A percentile compares a stretch with the other conserved stretches of the same genome.
Evolutionary conservation across 768 basidiomycete genomes (phyloP).

Genomic region (Russula dissimulans): DNA sequence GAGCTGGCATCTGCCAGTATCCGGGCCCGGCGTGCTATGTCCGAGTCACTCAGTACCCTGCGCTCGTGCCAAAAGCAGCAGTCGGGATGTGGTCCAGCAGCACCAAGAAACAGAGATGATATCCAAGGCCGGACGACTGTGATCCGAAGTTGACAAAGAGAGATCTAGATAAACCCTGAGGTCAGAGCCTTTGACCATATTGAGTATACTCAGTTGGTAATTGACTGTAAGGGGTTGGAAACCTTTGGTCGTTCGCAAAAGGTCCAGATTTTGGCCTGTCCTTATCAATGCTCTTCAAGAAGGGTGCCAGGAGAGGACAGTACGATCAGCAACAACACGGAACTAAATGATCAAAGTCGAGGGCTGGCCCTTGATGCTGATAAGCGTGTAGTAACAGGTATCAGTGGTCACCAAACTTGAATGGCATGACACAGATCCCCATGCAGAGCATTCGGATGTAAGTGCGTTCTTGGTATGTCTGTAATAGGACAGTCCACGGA

Average conservation of each 20-base stretch:
- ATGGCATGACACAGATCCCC: not conserved
- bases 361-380: not conserved
- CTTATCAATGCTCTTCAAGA: not conserved
- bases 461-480: not conserved
- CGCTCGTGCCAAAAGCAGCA: not conserved
- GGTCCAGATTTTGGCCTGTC: not conserved
- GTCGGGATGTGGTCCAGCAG: constrained; percentile 1
- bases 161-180: not conserved
- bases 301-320: not conserved
- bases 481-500: not conserved
- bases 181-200: too few relatives aligned
- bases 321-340: not conserved
- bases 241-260: not conserved
- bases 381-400: too few relatives aligned
- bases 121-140: not conserved
- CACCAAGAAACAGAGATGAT: not conserved
- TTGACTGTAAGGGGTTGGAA: not conserved
- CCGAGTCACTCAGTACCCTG: not conserved
- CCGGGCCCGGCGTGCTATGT: not conserved
- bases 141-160: not conserved
- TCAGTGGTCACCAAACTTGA: not conserved
- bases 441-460: not conserved
- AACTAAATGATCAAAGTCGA: not conserved
- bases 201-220: too few relatives aligned
- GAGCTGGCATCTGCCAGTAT: too few relatives aligned